Evolutionary conservation across 164 flowering plant species (phyloP).

Genomic region (Tetrastigma voinierianum): DNA sequence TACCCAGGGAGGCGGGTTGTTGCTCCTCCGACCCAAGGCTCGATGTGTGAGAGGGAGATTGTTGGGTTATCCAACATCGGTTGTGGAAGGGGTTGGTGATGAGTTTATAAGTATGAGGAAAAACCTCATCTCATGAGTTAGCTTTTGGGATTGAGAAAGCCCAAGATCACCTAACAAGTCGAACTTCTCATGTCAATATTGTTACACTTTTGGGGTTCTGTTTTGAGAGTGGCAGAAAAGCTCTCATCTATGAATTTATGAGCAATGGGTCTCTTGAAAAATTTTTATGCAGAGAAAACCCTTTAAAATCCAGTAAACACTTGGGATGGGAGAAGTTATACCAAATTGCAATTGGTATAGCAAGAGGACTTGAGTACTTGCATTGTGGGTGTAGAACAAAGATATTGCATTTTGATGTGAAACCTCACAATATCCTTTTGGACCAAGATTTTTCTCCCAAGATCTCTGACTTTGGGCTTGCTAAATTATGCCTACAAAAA

Average conservation of each 20-base stretch:
- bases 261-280: slow-evolving; percentile 1
- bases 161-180: no score
- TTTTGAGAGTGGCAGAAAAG: not conserved
- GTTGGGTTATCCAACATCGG: no score
- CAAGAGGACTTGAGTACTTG: slow-evolving; percentile 1
- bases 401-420: slow-evolving; percentile 5
- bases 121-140: no score
- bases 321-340: slow-evolving; percentile 2
- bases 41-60: no score
- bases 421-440: not conserved
- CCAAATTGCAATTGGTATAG: not conserved
- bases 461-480: slow-evolving; percentile 4
- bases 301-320: not conserved
- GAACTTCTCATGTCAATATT: no score
- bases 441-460: not conserved
- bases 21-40: no score
- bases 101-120: no score
- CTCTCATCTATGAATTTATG: slow-evolving; percentile 1
- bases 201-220: not conserved
- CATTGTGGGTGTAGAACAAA: not conserved
- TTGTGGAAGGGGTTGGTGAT: no score
- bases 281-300: not conserved
- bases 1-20: no score
- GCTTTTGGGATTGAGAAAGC: no score
- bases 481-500: not conserved